Base-by-base conservation (phyloP, 2,329 filamentous ascomycete species). In the Ilyonectria mors-panacis region DNA sequence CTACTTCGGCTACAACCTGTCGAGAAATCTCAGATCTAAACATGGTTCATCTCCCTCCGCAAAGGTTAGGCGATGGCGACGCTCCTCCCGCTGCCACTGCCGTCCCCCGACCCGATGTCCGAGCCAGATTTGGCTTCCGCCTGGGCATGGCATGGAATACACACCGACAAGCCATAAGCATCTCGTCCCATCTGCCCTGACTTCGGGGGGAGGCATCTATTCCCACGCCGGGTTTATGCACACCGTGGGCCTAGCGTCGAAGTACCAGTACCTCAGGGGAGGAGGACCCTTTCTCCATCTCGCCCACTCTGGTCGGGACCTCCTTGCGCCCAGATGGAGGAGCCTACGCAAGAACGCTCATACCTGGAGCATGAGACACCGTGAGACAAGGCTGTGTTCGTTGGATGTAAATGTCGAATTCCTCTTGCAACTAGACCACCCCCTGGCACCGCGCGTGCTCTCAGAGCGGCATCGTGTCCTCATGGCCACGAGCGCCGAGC, bases 331-430 rank as follows among this genome's bases (percentile, higher is more conserved):
- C 15, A 23, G 59, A 23, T 47, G 33, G 54, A 42, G 37, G 28
- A 51, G 47, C 47, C 50, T 28, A 47, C 37, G n/a, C 15, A 37
- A 47, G 44, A 47, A 54, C n/a, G 15, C 37, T 17, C 47, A 55
- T 45, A 55, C 56, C 53, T 47, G 39, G 23, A 56, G 51, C 57
- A 53, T 63, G 57, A 65, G 51, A 60, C 63, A 65, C 42, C 17
- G 44, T 61, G 63, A 65, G 56, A 57, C 63, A 60, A 56, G 55
- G 47, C 57, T 59, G 35, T 65, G 57, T 51, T 58, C 53, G 51
- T 65, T 48, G 42, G 56, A 65, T 51, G 56, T 60, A 59, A 30
- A 65, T 39, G 17, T 50, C n/a, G 19, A 55, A 65, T 60, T 65
- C 44, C 44, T 51, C 26, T 10, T 53, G 28, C 48, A 8, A 26